phyloP scores from a whole-genome alignment of 1,139 yeast genomes.

The Pichia kudriavzevii region DNA sequence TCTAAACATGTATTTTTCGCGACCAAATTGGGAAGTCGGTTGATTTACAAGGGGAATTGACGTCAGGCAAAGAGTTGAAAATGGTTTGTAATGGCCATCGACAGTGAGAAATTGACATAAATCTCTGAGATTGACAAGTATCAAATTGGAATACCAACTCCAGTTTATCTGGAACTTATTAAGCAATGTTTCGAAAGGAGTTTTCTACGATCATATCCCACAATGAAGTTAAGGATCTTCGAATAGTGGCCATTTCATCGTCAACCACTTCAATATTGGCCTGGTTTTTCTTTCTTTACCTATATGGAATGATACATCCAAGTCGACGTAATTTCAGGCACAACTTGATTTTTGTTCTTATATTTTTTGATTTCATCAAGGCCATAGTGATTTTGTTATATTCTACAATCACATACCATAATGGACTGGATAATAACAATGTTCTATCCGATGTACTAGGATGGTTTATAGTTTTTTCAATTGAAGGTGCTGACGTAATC shows the following conservation, averaged over 20 bases:
- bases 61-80: too few relatives aligned
- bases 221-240: slow-evolving; percentile 7
- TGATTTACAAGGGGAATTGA: too few relatives aligned
- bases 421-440: slow-evolving; percentile 33
- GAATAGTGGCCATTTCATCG: slow-evolving; percentile 50
- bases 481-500: slow-evolving; percentile 85
- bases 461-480: slow-evolving; percentile 73
- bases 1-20: too few relatives aligned
- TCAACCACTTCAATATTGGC: slow-evolving; percentile 51
- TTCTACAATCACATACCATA: slow-evolving; percentile 54
- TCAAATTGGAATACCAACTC: slow-evolving; percentile 11
- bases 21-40: too few relatives aligned
- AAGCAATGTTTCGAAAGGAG: not conserved
- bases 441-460: slow-evolving; percentile 70
- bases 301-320: slow-evolving; percentile 55
- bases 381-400: slow-evolving; percentile 64
- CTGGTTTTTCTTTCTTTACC: slow-evolving; percentile 48
- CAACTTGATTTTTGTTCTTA: slow-evolving; percentile 57
- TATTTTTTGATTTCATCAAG: slow-evolving; percentile 67
- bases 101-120: too few relatives aligned
- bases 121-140: too few relatives aligned
- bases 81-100: too few relatives aligned
- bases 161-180: slow-evolving; percentile 17
- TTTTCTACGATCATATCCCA: not conserved
- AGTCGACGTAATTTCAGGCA: slow-evolving; percentile 60